Conservation (phyloP, 2,329 filamentous ascomycete genomes). For the Aspergillus pseudoglaucus region DNA sequence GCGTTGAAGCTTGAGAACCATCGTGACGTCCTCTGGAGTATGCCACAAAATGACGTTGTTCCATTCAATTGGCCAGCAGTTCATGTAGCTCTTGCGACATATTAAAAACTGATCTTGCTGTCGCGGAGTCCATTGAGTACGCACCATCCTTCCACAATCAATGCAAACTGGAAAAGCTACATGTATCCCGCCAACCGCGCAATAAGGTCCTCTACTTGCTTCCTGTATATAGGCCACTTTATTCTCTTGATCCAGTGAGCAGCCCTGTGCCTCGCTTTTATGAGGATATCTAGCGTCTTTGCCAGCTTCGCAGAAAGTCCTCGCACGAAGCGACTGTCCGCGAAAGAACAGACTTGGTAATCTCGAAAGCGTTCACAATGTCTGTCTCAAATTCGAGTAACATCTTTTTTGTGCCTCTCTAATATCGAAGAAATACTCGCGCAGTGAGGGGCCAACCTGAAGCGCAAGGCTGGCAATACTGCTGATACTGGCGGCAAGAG, state of each 20-base stretch:
- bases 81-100: not conserved
- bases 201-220: not conserved
- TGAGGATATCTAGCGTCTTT: not conserved
- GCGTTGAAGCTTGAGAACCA: constrained; percentile 1
- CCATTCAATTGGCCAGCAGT: not conserved
- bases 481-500: not conserved
- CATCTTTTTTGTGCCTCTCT: not conserved
- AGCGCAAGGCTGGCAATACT: not conserved
- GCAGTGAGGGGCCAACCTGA: not conserved
- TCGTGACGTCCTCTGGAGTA: constrained; percentile 2
- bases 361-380: not conserved
- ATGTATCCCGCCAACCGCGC: not conserved
- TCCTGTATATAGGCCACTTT: not conserved
- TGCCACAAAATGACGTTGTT: not conserved
- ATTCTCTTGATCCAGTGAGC: not conserved
- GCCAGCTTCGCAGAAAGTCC: not conserved
- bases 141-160: constrained; percentile 2
- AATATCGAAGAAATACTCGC: not conserved
- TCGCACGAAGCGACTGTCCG: not conserved
- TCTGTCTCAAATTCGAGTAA: too few species aligned
- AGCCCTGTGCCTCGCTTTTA: too few species aligned
- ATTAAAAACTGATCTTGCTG: too few species aligned
- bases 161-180: constrained; percentile 2
- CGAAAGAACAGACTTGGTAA: not conserved
- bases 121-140: not conserved